Conservation (phyloP, 768 basidiomycete genomes). For the Trametes villosa region DNA sequence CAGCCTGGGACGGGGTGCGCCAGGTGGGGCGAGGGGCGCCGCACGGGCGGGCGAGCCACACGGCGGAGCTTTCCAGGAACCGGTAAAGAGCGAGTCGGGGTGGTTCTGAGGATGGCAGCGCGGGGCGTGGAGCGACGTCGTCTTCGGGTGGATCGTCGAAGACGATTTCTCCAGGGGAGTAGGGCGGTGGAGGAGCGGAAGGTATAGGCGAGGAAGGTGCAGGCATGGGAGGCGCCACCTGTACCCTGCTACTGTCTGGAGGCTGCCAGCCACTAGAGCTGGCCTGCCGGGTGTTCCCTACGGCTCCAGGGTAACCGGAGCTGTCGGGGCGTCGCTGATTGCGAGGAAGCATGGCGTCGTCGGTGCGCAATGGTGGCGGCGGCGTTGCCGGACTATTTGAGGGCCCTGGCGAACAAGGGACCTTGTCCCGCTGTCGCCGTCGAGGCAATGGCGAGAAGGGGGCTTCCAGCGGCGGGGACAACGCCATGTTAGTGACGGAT, state of each 20-base stretch:
- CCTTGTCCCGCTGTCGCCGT: neutral
- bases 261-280: too few species aligned
- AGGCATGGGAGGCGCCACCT: too few species aligned
- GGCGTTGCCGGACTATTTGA: neutral
- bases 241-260: too few species aligned
- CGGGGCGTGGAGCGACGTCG: neutral
- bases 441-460: neutral
- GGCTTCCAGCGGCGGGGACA: neutral
- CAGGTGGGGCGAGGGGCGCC: constrained; percentile 32
- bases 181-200: neutral
- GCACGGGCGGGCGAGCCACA: constrained; percentile 26
- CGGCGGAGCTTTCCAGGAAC: constrained; percentile 26
- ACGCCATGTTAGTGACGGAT: constrained; percentile 29
- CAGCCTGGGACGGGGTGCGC: constrained; percentile 32
- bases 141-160: constrained; percentile 9
- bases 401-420: neutral
- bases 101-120: too few species aligned
- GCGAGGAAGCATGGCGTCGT: neutral
- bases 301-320: too few species aligned
- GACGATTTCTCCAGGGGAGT: constrained; percentile 7
- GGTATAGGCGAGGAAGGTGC: neutral
- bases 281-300: too few species aligned
- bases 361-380: too few species aligned
- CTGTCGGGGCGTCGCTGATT: too few species aligned
- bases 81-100: constrained; percentile 9